Base-by-base conservation (phyloP, 2,329 filamentous ascomycete species). In the Verticillium zaregamsianum region DNA sequence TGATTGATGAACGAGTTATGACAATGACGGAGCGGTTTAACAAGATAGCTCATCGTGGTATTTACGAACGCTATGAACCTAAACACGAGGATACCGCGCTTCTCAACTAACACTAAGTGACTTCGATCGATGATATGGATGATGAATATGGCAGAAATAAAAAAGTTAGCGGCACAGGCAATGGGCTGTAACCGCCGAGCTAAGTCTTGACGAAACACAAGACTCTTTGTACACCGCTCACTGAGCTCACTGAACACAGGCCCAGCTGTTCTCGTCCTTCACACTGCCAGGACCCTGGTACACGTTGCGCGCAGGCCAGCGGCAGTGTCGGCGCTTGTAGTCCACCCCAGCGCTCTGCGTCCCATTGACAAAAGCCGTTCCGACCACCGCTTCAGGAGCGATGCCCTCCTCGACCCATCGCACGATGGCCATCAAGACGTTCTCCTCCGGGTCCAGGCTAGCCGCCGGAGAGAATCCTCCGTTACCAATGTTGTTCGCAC, bases 361-460 rank as follows among this genome's bases (percentile, higher is more conserved):
- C 3, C 68, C 68, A 14, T 72, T 68, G 3, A 69, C 67, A 54
- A 68, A 76, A 2, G 72, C 74, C 0, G 74, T 75, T 0, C 76
- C 76, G n/a, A 70, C 63, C 3, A 77, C 61, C 1, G 69, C 70
- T 35, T 79, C 77, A 0, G 82, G 80, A 0, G 77, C 77, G n/a
- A 71, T 54, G 0, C 71, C 76, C 17, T 74, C 65, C 66, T 80
- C 81, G 1, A 82, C 79, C 80, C 80, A 82, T 12, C 74, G 70
- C 2, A 82, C 78, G n/a, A 82, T 66, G 5, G 77, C 75, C 70
- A 76, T 74, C 20, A 82, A 67, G 1, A 80, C 70, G 58, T 82
- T 82, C 59, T 77, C 68, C 9, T 75, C 70, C 0, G 77, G 73
- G 6, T 78, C 72, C 12, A 69, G 57, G 25, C 71, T 69, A 12